phyloP scores from a whole-genome alignment of 2,329 filamentous ascomycete species.

The Fusarium proliferatum region DNA sequence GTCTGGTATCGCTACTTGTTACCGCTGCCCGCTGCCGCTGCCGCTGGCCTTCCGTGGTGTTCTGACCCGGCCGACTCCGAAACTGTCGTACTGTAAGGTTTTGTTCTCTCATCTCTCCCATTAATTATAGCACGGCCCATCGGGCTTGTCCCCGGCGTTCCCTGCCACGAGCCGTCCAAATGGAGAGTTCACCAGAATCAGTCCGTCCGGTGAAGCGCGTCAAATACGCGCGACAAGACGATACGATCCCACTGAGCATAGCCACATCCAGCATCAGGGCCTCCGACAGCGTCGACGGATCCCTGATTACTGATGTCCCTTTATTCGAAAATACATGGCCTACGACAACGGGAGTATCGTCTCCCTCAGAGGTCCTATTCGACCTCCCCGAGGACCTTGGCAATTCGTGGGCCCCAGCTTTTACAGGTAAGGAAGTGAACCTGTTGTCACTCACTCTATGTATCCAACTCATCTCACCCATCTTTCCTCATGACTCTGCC shows the following conservation, averaged over 20 bases:
- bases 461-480: not conserved
- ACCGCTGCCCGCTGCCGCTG: conserved; percentile 15
- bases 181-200: conserved; percentile 43
- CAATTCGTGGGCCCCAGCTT: conserved; percentile 29
- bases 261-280: conserved; percentile 20
- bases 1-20: conserved; percentile 28
- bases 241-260: conserved; percentile 29
- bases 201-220: conserved; percentile 45
- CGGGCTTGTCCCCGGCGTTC: conserved; percentile 29
- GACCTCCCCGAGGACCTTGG: conserved; percentile 32
- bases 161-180: conserved; percentile 32
- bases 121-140: conserved; percentile 31
- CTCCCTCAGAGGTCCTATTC: conserved; percentile 40
- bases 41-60: conserved; percentile 19
- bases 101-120: conserved; percentile 41
- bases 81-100: conserved; percentile 21
- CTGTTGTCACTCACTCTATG: conserved; percentile 15
- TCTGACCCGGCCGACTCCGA: conserved; percentile 41
- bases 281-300: conserved; percentile 16
- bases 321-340: conserved; percentile 39
- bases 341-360: conserved; percentile 26
- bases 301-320: conserved; percentile 24
- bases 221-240: conserved; percentile 41
- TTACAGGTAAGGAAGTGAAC: conserved; percentile 42
- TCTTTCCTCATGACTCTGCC: not conserved